phyloP scores from a whole-genome alignment of 441 rosid species.

The Brassica balearica region DNA sequence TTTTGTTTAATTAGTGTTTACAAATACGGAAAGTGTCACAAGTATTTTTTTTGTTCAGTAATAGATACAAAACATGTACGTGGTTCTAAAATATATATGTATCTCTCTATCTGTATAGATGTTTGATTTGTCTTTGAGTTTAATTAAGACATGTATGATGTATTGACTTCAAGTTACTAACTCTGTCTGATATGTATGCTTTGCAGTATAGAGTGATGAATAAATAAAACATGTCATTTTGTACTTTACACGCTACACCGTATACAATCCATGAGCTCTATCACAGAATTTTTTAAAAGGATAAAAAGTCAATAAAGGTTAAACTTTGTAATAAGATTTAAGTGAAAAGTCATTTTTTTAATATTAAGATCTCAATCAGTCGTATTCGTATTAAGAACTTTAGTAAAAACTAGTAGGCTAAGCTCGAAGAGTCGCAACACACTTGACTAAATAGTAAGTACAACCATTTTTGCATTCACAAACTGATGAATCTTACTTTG shows the following conservation, averaged over 20 bases:
- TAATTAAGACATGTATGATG: background rate
- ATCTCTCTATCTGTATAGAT: background rate
- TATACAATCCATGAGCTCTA: background rate
- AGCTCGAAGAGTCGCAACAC: background rate
- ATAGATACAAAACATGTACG: conserved; percentile 15
- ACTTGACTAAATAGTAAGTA: background rate
- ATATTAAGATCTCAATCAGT: background rate
- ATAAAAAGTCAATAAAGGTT: background rate
- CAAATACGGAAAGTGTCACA: conserved; percentile 7
- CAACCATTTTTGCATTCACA: background rate
- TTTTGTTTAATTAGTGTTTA: background rate
- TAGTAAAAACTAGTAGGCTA: background rate
- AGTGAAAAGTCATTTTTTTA: background rate
- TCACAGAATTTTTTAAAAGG: background rate
- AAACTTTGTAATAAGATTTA: background rate
- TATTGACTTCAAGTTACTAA: background rate
- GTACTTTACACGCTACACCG: background rate
- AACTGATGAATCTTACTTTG: background rate
- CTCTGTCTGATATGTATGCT: background rate
- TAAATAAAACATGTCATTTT: background rate
- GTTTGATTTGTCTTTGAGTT: conserved; percentile 2
- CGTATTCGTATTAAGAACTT: background rate
- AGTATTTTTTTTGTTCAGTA: conserved; percentile 26
- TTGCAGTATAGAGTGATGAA: background rate
- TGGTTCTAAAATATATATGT: background rate